Base-by-base conservation (phyloP, 2,329 filamentous ascomycete genomes). In the Xylariaceae sp. region DNA sequence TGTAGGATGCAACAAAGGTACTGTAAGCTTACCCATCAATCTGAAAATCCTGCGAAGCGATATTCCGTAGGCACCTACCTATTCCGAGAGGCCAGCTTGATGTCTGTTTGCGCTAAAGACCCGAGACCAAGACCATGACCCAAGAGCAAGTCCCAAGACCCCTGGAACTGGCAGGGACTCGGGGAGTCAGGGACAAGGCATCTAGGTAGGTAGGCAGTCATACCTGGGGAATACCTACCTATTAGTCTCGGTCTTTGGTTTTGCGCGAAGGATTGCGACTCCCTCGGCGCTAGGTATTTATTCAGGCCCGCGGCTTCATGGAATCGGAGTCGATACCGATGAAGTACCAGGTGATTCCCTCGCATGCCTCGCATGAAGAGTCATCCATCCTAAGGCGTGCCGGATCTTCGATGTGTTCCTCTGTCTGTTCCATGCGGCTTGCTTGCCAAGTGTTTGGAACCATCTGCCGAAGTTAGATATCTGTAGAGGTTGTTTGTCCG, bases 1-100 rank as follows among this genome's bases (percentile, higher is more conserved):
- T 55, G 41, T 51, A 34, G 55, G 37, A 41, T 59, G 60, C 53
- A 52, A 60, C 60, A n/a, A 55, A 49, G 23, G 23, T 30, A 30
- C 23, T 30, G 23, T 54, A 51, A 47, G 52, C 35, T 18, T 49
- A 23, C 37, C 52, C 30, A 51, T 41, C n/a, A 35, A 51, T 55
- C 51, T 50, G 44, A 52, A 39, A 35, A 44, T 56, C 47, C 41
- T 57, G 30, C 11, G 41, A 45, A 45, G 41, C 47, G 37, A 34
- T 35, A 13, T 34, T 41, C 9, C 37, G 37, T 41, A 41, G 37
- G 37, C 13, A 41, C 23, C 13, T 41, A 45, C 41, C 41, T n/a
- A 45, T 45, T 41, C 35, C 13, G 52, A 15, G 39, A 44, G 23
- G 23, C 23, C 23, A 5, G 23, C 23, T 30, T 30, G 23, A 5